Percentiles rank a stretch among this genome's conserved stretches.
phyloP scores from a whole-genome alignment of 441 rosid species.

The Mallotus repandus region DNA sequence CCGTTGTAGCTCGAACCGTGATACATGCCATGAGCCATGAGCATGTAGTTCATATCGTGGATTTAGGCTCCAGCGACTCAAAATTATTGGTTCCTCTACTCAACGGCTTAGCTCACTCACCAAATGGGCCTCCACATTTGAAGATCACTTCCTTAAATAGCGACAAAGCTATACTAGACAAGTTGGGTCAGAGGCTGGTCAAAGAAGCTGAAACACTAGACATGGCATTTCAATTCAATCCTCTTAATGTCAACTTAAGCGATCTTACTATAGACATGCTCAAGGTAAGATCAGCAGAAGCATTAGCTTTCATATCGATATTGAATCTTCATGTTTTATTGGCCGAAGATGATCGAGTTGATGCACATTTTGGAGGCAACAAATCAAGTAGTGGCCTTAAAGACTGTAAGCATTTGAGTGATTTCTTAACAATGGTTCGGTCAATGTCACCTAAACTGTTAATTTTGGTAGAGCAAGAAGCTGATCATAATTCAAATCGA shows the following conservation, averaged over 20 bases:
- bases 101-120: conserved; percentile 30
- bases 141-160: conserved; percentile 37
- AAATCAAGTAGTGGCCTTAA: conserved; percentile 21
- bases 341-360: conserved; percentile 50
- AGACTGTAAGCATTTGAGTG: conserved; percentile 35
- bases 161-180: conserved; percentile 27
- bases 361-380: conserved; percentile 39
- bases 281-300: conserved; percentile 35
- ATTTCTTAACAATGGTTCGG: conserved; percentile 33
- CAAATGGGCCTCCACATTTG: conserved; percentile 35
- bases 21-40: conserved; percentile 32
- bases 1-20: conserved; percentile 26
- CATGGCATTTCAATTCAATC: conserved; percentile 43
- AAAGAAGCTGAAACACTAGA: conserved; percentile 42
- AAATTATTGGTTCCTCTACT: conserved; percentile 41
- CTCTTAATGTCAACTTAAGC: conserved; percentile 29
- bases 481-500: conserved; percentile 36
- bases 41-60: conserved; percentile 41
- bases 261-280: conserved; percentile 40
- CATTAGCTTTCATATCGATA: conserved; percentile 41
- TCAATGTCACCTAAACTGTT: conserved; percentile 37
- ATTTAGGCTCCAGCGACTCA: conserved; percentile 42
- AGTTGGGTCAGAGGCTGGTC: conserved; percentile 31
- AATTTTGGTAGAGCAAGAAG: conserved; percentile 48
- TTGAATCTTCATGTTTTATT: conserved; percentile 43